Base-by-base conservation (phyloP, 2,329 filamentous ascomycete genomes). In the Boeremia exigua region DNA sequence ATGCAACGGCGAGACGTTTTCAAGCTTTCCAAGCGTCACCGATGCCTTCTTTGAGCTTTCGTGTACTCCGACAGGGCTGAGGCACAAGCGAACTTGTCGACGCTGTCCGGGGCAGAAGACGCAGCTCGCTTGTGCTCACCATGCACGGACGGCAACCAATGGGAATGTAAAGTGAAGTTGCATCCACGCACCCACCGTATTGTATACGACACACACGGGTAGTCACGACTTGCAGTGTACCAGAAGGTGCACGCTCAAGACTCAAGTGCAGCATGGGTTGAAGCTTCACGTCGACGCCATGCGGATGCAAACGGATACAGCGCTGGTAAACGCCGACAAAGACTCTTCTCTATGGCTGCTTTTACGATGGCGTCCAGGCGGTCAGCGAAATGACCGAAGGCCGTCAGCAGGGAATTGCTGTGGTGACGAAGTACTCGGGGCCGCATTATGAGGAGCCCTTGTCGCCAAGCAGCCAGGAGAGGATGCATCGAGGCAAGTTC, bases 401-500 rank as follows among this genome's bases (percentile, higher is more conserved):
- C 52, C 46, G 51, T 56, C 49, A 43, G 47, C 37, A 34, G 53
- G 48, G 37, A 45, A 51, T 33, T 39, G 47, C 39, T 39, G 40
- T 48, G 46, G 42, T 43, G 49, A 58, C 53, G 50, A 32, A 14
- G 50, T 44, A n/a, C 25, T 56, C 48, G 55, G 55, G 52, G 47
- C 61, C 57, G 56, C 48, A 28, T 38, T 49, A 25, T 58, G 48
- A 38, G 48, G 38, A 25, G 42, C 33, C 48, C 44, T 34, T n/a
- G 15, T 19, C n/a, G 49, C 45, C 44, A 49, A 45, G 56, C 48
- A 37, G 37, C 50, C 46, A 53, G 45, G 51, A 54, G 45, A 44
- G 36, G 28, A 50, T 48, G 46, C 45, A 61, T 58, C 48, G 58
- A 56, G 62, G 44, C 44, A 48, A 40, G 43, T 32, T 25, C 7